These are phyloP conservation scores for Teratosphaeriaceae sp. DNA, from an alignment of 2,329 filamentous ascomycete genomes.

Conservation along the genomic window DNA sequence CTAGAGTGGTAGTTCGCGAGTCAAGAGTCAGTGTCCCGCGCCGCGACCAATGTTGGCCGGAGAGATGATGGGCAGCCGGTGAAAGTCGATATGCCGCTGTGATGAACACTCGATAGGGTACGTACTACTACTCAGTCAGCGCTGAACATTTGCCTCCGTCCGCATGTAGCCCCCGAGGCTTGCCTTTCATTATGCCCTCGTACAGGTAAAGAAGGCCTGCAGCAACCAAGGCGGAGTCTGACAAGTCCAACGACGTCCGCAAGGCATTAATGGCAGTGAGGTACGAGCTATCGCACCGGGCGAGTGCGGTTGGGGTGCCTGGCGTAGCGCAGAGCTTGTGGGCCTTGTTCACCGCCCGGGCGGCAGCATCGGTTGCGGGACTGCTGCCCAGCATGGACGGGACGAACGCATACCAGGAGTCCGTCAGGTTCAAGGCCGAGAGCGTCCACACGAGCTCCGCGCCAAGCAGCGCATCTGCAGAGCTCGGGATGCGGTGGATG, in stretches of 20 bases:
- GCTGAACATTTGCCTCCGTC: no score
- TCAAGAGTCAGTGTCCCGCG: no score
- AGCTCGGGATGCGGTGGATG: constrained; percentile 1
- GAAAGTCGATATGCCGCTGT: no score
- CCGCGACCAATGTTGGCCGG: no score
- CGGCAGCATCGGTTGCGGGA: not conserved
- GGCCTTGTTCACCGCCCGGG: not conserved
- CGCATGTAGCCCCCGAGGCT: no score
- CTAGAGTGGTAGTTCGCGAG: no score
- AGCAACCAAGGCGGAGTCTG: constrained; percentile 1
- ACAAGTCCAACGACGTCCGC: not conserved
- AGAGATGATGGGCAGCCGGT: no score
- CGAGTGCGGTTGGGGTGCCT: not conserved
- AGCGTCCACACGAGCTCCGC: not conserved
- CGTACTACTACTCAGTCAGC: no score
- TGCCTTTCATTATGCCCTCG: not conserved
- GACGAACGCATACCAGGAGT: constrained; percentile 4
- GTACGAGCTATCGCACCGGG: constrained; percentile 1
- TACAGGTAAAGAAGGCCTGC: constrained; percentile 5
- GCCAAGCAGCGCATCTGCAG: not conserved
- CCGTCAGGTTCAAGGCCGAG: not conserved
- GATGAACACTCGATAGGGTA: no score
- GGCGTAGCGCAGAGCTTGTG: not conserved
- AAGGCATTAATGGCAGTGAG: not conserved
- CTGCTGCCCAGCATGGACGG: constrained; percentile 4